Percentiles rank a stretch among this genome's conserved stretches.
Evolutionary conservation across 2,329 filamentous ascomycete genomes (phyloP).

Genomic region (Botrytis tulipae): DNA sequence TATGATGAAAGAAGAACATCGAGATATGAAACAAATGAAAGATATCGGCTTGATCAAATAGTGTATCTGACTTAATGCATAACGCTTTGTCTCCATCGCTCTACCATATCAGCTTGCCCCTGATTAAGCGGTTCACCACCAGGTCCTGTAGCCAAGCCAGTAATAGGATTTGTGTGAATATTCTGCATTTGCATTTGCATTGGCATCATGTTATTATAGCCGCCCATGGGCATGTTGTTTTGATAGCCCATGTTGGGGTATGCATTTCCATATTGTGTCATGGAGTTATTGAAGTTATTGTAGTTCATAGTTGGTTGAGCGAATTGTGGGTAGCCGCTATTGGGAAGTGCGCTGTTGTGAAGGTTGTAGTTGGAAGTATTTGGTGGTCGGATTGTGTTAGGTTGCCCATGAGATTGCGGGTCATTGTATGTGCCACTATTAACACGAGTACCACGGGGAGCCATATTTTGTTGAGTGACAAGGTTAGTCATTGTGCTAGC

Average conservation of each 20-base stretch:
- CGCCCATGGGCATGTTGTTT: slow-evolving; percentile 20
- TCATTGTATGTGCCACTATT: slow-evolving; percentile 32
- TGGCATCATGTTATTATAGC: slow-evolving; percentile 23
- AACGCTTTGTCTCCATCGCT: slow-evolving; percentile 40
- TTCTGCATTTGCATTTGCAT: slow-evolving; percentile 28
- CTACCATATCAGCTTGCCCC: slow-evolving; percentile 40
- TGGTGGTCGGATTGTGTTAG: slow-evolving; percentile 25
- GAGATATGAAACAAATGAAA: background rate
- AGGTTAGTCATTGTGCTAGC: slow-evolving; percentile 35
- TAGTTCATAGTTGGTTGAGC: slow-evolving; percentile 31
- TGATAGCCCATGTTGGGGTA: slow-evolving; percentile 29
- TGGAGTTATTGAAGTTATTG: slow-evolving; percentile 25
- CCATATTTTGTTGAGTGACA: slow-evolving; percentile 22
- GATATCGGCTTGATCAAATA: background rate
- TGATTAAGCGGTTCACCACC: slow-evolving; percentile 33
- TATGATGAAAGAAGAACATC: background rate
- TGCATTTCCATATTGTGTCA: slow-evolving; percentile 31
- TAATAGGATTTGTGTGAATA: slow-evolving; percentile 28
- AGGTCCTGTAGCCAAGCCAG: slow-evolving; percentile 28
- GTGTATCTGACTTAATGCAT: slow-evolving; percentile 32
- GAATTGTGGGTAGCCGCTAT: slow-evolving; percentile 25
- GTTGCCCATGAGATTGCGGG: slow-evolving; percentile 22
- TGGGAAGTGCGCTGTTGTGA: slow-evolving; percentile 12
- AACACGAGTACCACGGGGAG: slow-evolving; percentile 25
- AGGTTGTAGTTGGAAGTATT: slow-evolving; percentile 23